Base-by-base conservation (phyloP, 768 basidiomycete species). In the Tulasnella sp. region DNA sequence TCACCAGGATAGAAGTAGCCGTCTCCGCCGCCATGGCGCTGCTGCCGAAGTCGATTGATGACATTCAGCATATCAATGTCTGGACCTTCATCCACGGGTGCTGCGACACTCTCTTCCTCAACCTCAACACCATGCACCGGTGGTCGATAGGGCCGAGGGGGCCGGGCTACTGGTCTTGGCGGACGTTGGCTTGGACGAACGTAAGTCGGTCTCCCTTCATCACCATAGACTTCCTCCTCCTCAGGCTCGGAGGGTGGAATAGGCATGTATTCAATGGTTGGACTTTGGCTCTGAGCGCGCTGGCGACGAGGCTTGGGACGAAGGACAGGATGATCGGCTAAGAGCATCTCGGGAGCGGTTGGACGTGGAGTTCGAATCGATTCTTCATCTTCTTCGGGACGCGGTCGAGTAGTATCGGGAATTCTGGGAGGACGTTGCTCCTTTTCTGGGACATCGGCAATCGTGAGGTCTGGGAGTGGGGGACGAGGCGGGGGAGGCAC, bases 51-150 rank as follows among this genome's bases (percentile, higher is more conserved):
- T 37, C 71, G 75, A 37, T 57, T 46, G 18, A 80, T 15, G 18
- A 51, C 23, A 13, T 77, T 73, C 6, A 77, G 26, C 40, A 80
- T 55, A 70, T 80, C 75, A 46, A 80, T n/a, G 20, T 73, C 79
- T n/a, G 79, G 80, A 20, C 70, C 79, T 37, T 39, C 73, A 11
- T 77, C 73, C 26, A 71, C 35, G 32, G 70, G 70, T 15, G 2
- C n/a, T 5, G 20, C 7, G 42, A 26, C 32, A 13, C 10, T 26
- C 16, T 29, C 70, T 35, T 26, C 32, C 18, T 39, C 37, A 15
- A 48, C 42, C 26, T 40, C 73, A 2, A 42, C 37, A 18, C 40
- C 35, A 15, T n/a, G n/a, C 26, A 23, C 23, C 20, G 73, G 40
- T 13, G 40, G 73, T 73, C 40, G 39, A 9, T 5, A 13, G 10